Base-by-base conservation (phyloP, 179 eudicot genomes). In the Nepenthes alata region DNA sequence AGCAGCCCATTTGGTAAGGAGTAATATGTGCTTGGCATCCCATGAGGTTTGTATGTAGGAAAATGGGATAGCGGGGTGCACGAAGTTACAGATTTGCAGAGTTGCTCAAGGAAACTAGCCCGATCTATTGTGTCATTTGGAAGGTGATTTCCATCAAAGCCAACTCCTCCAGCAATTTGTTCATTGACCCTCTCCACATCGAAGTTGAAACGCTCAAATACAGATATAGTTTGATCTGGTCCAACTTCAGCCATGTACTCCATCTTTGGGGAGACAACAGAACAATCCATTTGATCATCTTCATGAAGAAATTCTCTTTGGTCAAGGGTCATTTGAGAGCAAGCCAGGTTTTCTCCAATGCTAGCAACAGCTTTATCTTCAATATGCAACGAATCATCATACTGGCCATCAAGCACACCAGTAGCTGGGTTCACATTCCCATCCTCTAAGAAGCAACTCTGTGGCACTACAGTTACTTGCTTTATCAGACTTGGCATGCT, bases 1-100 rank as follows among this genome's bases (percentile, higher is more conserved):
- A 81, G 73, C 70, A 78, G 67, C 69, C 82, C 85, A 62, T 75
- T 78, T 60, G 95, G 83, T 44, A 85, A 77, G 67, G 97, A 85
- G 36, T 72, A 76, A 63, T 63, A 75, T 36, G 74, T 55, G 66
- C 76, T 80, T 55, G 79, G 77, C 52, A 70, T 58, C 34, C 60
- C 55, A 51, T 76, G 58, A 45, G 67, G 52, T 39, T 77, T 77
- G 57, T 72, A 67, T 52, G 76, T 66, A 59, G 83, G 72, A 63
- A 81, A 79, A 25, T 79, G 77, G 9, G 90, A 72, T 60, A 72
- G 55, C 53, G 97, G 91, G 60, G 86, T 80, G 59, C 74, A 59
- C 72, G 64, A 62, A 71, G 80, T 74, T 36, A 83, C 78, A 67
- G 87, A 76, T 74, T 58, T 77, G 69, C 84, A 76, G 4, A 78